Evolutionary conservation across 164 flowering plant genomes (phyloP).

Genomic region (Stephania japonica): DNA sequence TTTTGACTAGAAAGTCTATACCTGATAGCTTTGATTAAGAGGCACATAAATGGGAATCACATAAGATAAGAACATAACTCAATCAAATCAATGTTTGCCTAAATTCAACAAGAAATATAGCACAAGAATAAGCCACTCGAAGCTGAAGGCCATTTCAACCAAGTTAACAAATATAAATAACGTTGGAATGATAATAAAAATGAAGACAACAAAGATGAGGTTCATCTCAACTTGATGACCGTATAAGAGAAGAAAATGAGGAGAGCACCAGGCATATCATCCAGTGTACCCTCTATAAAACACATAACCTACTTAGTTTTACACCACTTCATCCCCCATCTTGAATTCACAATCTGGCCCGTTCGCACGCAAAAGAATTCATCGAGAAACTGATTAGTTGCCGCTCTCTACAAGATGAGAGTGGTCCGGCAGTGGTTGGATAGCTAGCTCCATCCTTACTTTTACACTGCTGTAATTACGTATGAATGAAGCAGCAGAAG

Average conservation of each 20-base stretch:
- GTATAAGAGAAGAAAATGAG: not conserved
- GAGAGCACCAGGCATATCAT: not conserved
- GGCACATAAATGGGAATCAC: too few species aligned
- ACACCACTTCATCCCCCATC: constrained; percentile 8
- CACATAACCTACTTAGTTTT: not conserved
- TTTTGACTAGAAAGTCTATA: too few species aligned
- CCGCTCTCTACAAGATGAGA: not conserved
- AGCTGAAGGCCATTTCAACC: not conserved
- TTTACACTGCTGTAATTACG: not conserved
- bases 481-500: constrained; percentile 1
- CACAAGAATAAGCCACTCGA: not conserved
- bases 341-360: constrained; percentile 10
- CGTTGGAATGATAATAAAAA: not conserved
- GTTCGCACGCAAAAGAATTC: not conserved
- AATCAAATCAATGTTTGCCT: too few species aligned
- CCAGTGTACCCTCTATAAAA: not conserved
- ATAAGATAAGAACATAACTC: too few species aligned
- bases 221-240: not conserved
- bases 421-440: not conserved
- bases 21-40: too few species aligned
- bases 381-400: not conserved
- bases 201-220: not conserved
- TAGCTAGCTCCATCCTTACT: constrained; percentile 1
- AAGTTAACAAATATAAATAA: not conserved
- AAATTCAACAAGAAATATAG: not conserved